Evolutionary conservation across 805 yeast species (phyloP), one percentile per base, ranked within the genome.

Genomic region (Metschnikowia dekortorum): DNA sequence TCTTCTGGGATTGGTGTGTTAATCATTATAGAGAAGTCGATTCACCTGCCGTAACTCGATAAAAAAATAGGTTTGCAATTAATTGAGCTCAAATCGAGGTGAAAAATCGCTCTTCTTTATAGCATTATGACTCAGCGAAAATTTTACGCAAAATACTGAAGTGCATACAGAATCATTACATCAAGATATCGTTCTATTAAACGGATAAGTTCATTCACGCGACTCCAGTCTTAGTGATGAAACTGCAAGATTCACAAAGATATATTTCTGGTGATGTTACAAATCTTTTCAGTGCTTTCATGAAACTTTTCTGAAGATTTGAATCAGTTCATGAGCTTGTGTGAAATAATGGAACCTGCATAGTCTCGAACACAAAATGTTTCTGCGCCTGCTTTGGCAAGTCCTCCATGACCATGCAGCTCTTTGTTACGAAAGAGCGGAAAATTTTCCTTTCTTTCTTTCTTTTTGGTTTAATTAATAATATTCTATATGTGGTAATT

Each of bases 401-500:
- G 38, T 22, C 11, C n/a, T 33, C 37, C 13, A 22, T 11, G 26
- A 9, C 22, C 22, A 53, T 53, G 55, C 32, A 47, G 38, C 31
- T 50, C 10, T 30, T 28, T 33, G 30, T 44, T 29, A 29, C 49
- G 16, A 42, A 44, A 4, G 43, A 44, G 8, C 48, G 46, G 13
- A 54, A 83, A 54, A 73, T 73, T 6, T 83, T 80, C 59, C 41
- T 65, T 0, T 74, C 87, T 10, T 91, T 91, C 64, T 85, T 92
- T 82, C 61, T 84, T 1, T 89, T 91, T 65, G 99, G 98, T 0
- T 77, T 92, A 9, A 71, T 90, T 35, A 92, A 92, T 68, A 92
- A 92, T 64, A 85, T 92, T 9, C 78, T 92, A 0, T 92, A 91
- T 68, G 97, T 92, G 32, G 92, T 92, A 13, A 91, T 92, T 37